phyloP scores from a whole-genome alignment of 108 stramenopile genomes.

The Nannochloropsis oceanica region DNA sequence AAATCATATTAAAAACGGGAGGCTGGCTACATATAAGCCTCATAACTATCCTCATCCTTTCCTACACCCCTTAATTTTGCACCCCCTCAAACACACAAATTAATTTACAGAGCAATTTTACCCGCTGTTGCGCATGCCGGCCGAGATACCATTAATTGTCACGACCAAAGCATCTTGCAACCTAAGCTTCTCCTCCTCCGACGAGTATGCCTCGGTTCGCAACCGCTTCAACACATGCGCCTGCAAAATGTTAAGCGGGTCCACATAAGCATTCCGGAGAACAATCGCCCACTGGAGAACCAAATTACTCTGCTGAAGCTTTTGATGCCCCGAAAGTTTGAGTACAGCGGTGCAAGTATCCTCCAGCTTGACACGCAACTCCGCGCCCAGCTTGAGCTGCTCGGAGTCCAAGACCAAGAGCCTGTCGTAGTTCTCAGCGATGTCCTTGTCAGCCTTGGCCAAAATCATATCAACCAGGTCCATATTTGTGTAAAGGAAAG shows the following conservation, averaged over 20 bases:
- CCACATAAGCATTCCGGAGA: conserved; percentile 85
- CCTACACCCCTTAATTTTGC: too few relatives aligned
- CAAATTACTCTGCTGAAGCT: conserved; percentile 59
- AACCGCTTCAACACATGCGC: conserved; percentile 73
- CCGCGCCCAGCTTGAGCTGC: conserved; percentile 48
- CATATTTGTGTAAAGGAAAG: conserved; percentile 77
- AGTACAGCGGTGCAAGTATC: conserved; percentile 63
- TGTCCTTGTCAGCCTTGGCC: conserved; percentile 77
- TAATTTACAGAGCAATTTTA: conserved; percentile 20
- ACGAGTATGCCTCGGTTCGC: conserved; percentile 43
- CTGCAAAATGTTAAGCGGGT: conserved; percentile 90
- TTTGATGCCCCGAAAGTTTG: conserved; percentile 54
- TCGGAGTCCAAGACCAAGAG: conserved; percentile 55
- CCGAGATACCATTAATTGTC: conserved; percentile 82
- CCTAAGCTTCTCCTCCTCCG: conserved; percentile 46
- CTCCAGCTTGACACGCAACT: conserved; percentile 59
- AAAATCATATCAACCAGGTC: conserved; percentile 86
- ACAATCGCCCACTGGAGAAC: conserved; percentile 66
- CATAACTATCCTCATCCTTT: too few relatives aligned
- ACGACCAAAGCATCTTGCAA: conserved; percentile 76
- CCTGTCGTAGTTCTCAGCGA: conserved; percentile 76
- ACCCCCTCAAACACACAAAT: not conserved
- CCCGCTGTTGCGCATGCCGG: conserved; percentile 94
- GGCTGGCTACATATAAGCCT: too few relatives aligned
- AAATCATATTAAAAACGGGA: too few relatives aligned